These are phyloP conservation scores for Magnolia officinalis DNA, from an alignment of 164 flowering plant genomes.

Conservation along the genomic window DNA sequence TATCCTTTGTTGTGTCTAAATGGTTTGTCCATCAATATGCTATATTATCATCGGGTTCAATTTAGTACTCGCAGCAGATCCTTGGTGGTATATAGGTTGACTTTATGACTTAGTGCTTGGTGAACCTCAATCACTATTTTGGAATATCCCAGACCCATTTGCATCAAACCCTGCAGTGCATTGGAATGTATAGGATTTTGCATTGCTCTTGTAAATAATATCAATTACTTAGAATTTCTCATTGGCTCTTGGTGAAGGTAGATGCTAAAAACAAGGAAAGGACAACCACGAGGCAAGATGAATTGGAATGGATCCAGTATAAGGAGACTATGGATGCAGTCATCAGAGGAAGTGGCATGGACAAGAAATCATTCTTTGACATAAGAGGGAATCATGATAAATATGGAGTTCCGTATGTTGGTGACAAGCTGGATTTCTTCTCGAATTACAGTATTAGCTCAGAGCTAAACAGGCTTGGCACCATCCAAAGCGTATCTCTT, in stretches of 20 bases:
- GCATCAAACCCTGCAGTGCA: too few relatives aligned
- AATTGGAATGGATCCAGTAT: constrained; percentile 20
- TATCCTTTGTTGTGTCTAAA: too few relatives aligned
- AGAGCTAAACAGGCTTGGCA: constrained; percentile 16
- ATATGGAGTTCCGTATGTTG: constrained; percentile 23
- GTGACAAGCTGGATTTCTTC: constrained; percentile 21
- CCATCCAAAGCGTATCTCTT: constrained; percentile 18
- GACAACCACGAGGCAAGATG: constrained; percentile 19
- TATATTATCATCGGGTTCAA: too few relatives aligned
- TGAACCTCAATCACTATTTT: too few relatives aligned
- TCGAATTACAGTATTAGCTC: constrained; percentile 21
- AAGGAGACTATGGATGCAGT: constrained; percentile 17
- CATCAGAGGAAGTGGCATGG: constrained; percentile 14
- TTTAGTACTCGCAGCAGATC: too few relatives aligned
- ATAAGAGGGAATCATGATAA: constrained; percentile 23
- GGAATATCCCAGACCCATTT: too few relatives aligned
- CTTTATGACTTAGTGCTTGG: too few relatives aligned
- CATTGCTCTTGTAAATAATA: not conserved
- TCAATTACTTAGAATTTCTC: not conserved
- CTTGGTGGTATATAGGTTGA: too few relatives aligned
- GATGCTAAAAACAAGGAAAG: constrained; percentile 23
- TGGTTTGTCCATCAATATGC: too few relatives aligned
- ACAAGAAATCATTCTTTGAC: constrained; percentile 16
- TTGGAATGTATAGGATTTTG: not conserved
- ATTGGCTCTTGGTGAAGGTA: constrained; percentile 1